Evolutionary conservation across 2,329 filamentous ascomycete species (phyloP), one percentile per base, ranked within the genome.

Genomic region (Verticillium isaacii): DNA sequence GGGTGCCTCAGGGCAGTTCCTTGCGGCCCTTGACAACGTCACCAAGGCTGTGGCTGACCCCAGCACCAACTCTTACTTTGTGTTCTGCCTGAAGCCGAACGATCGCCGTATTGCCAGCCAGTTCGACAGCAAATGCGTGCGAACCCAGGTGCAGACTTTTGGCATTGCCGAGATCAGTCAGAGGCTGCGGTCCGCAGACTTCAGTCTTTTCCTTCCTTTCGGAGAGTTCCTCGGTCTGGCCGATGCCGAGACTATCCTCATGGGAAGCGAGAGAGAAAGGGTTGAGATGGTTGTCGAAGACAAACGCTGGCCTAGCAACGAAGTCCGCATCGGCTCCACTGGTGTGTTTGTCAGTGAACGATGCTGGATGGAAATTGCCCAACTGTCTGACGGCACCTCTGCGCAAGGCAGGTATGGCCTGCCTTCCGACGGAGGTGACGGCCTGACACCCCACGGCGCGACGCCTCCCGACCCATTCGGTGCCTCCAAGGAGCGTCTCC

Each of bases 91-190:
- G 66, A 99, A 99, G 77, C 94, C 95, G 25, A 99, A 99, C 68
- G 95, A 99, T 73, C 86, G 95, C 60, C 88, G 95, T 58, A 99
- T 99, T 67, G 94, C 95, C 64, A 99, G 99, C 68, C 95, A 99
- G 71, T 99, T 98, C 69, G 95, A 99, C 75, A 97, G 93, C 84
- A 98, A 98, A 76, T 99, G 95, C 73, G 95, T 99, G 25, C 89
- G 95, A 4, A 91, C 91, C 12, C 95, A 99, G 73, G 85, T 99
- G 1, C 94, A 98, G 72, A 96, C 93, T 0, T 92, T 98, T 68
- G 95, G 95, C 36, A 96, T 99, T 70, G 93, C 93, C 1, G 95
- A 99, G 73, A 97, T 99, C 74, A 97, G 93, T 72, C 93, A 97
- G 72, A 86, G 95, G 23, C 82, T 99, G 45, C 87, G 93, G 58